Evolutionary conservation across 1,284 basidiomycete genomes (phyloP), one percentile per base, ranked within the genome.

Genomic region (Exsudoporus floridanus): DNA sequence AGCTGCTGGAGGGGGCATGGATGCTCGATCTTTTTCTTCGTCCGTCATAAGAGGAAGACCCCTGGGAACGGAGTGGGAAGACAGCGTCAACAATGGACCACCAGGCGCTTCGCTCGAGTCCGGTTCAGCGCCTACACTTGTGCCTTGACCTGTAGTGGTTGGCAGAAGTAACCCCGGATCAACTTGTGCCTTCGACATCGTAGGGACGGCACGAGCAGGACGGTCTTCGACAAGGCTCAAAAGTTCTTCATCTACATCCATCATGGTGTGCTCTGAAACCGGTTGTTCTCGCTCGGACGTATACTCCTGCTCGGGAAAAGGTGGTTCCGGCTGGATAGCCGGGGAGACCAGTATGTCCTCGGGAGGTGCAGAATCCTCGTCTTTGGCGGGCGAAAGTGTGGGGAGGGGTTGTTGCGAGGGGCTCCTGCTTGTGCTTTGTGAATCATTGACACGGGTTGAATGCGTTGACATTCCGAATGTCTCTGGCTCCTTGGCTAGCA

Each of bases 231-330:
- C 70, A 19, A 88, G 71, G 60, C 83, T 85, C 54, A 88, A 73
- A 44, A 88, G 66, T 69, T 88, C 87, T 55, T 86, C 82, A 46
- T 89, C 87, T 2, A 89, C 81, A 52, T 89, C 86, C 76, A 57
- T 80, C 76, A 73, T 77, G 70, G 31, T 34, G 31, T 47, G 58
- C 25, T 64, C 61, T 23, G 49, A 31, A 23, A 44, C 39, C 6
- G 35, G 18, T 25, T 12, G 48, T 37, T 43, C 54, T n/a, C 16
- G 47, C 23, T 53, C 38, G 9, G 45, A 21, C n/a, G 19, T 37
- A 12, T 35, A 21, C 13, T 54, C 40, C 30, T 45, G 37, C 39
- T 52, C 46, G 10, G 39, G 45, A 28, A 39, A 30, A 28, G 23
- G 16, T 33, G 35, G 27, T n/a, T 53, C 53, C 27, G 38, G 35